These are phyloP conservation scores for Monotropa hypopitys DNA, from an alignment of 179 eudicot species.

Conservation along the genomic window DNA sequence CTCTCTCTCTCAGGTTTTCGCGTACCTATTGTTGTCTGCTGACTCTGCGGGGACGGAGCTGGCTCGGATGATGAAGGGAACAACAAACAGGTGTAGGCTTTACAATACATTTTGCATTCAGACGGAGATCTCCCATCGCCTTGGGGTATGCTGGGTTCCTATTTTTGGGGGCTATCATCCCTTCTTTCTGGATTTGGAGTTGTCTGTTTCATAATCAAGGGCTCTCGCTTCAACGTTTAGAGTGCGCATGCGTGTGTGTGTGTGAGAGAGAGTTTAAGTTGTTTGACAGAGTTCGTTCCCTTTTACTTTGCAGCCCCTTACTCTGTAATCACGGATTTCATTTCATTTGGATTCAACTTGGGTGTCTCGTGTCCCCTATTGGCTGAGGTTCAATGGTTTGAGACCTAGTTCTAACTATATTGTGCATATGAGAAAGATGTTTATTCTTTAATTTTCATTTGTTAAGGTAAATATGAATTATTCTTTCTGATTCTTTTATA, in stretches of 20 bases:
- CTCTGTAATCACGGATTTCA: not conserved
- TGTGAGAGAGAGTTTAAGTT: too few species aligned
- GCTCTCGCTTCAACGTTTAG: slow-evolving; percentile 58
- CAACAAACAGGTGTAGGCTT: slow-evolving; percentile 40
- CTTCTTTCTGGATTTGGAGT: slow-evolving; percentile 70
- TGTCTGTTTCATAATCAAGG: slow-evolving; percentile 47
- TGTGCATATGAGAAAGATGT: not conserved
- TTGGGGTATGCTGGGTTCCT: slow-evolving; percentile 64
- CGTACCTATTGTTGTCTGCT: slow-evolving; percentile 54
- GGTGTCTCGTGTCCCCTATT: not conserved
- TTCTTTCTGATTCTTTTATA: not conserved
- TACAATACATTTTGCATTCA: slow-evolving; percentile 53
- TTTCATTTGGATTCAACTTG: not conserved
- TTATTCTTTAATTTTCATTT: not conserved
- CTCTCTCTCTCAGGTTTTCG: slow-evolving; percentile 31
- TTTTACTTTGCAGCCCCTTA: not conserved
- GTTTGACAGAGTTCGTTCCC: not conserved
- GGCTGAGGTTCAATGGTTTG: not conserved
- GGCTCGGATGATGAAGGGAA: slow-evolving; percentile 36
- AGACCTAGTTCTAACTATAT: not conserved
- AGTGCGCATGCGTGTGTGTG: not conserved
- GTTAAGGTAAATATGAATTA: not conserved
- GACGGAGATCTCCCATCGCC: slow-evolving; percentile 55
- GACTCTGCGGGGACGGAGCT: slow-evolving; percentile 50
- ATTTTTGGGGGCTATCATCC: slow-evolving; percentile 46